Evolutionary conservation across 2,329 filamentous ascomycete genomes (phyloP), one percentile per base, ranked within the genome.

Genomic region (Fusarium gaditjirri): DNA sequence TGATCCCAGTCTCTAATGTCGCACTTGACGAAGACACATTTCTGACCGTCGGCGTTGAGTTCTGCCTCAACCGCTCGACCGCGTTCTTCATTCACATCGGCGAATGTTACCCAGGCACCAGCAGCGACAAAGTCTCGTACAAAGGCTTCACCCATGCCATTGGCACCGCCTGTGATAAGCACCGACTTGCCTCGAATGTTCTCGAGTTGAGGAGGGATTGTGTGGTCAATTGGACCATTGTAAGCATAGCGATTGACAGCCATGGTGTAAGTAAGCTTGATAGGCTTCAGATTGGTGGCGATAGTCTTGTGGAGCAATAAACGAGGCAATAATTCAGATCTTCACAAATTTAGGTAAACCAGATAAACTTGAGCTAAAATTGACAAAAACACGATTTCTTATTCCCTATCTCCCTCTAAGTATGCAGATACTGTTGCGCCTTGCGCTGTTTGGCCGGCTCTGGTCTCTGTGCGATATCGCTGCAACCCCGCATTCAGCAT

Each of bases 141-240:
- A 29, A 78, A 81, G 1, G 72, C 75, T 65, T 83, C 80, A 12
- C 82, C 83, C 63, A 84, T 82, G 27, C 83, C 83, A 63, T 81
- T 82, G 39, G 80, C 84, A 16, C 85, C 85, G n/a, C 85, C 84
- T 3, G 85, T 86, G 21, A 86, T 80, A 27, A 87, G 80, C 29
- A 85, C 83, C 2, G 82, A 84, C 70, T 86, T 87, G 33, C 82
- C 84, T 7, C 73, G 77, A 13, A 85, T 36, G 8, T 68, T 47
- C 0, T 75, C 56, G 12, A 68, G 59, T 33, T 65, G 35, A 1
- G 60, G 55, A 3, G 49, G 14, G 17, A 47, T 9, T 8, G 70
- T 75, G 39, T 74, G 68, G 56, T 75, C 70, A 19, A 75, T 41
- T 7, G 73, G 72, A 13, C 73, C 73, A n/a, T 52, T 67, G 52